Evolutionary conservation across 1,284 basidiomycete species (phyloP).

Genomic region (Kalmanozyma brasiliensis): DNA sequence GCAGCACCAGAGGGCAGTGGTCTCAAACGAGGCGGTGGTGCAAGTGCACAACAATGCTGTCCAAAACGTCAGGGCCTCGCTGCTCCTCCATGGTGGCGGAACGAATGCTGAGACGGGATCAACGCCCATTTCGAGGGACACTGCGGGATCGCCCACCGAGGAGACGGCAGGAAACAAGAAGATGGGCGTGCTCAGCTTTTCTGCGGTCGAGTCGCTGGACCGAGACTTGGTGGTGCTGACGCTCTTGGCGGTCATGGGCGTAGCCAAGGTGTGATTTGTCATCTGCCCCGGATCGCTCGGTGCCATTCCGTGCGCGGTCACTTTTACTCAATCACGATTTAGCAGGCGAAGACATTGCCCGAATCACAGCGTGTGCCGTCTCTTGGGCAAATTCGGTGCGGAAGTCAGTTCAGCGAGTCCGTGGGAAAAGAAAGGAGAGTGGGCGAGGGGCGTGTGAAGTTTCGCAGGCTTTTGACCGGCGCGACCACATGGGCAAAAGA

Average conservation of each 20-base stretch:
- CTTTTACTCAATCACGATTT: too few species aligned
- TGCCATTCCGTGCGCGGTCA: too few species aligned
- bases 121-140: background rate
- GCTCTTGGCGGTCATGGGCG: constrained; percentile 36
- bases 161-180: constrained; percentile 6
- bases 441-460: too few species aligned
- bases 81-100: constrained; percentile 17
- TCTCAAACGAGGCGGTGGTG: constrained; percentile 39
- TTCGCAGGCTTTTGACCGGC: too few species aligned
- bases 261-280: constrained; percentile 11
- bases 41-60: constrained; percentile 46
- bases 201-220: constrained; percentile 5
- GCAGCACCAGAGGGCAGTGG: constrained; percentile 38
- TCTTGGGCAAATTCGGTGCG: too few species aligned
- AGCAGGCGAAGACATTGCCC: too few species aligned
- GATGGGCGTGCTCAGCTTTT: constrained; percentile 28
- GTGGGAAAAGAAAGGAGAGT: too few species aligned
- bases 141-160: background rate
- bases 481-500: constrained; percentile 6
- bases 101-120: background rate
- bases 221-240: constrained; percentile 35
- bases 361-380: too few species aligned
- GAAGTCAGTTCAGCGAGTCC: too few species aligned
- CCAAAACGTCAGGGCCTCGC: constrained; percentile 30
- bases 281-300: too few species aligned